Percentiles rank a stretch among this genome's conserved stretches.
Evolutionary conservation across 2,329 filamentous ascomycete species (phyloP).

Genomic region (Dothistroma pini): DNA sequence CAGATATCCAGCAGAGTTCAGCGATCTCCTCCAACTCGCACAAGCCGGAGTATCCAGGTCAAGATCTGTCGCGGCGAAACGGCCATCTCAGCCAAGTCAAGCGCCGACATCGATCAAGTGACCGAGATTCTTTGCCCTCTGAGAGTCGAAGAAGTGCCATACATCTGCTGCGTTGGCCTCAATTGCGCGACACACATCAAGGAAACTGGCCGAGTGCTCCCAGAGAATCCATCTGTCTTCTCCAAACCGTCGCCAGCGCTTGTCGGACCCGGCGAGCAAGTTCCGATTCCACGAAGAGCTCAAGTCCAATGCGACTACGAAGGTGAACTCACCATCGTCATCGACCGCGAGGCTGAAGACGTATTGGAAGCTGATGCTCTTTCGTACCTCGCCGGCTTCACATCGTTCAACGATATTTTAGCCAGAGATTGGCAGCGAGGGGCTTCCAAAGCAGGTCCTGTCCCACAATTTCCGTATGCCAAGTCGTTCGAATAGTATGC

Average conservation of each 20-base stretch:
- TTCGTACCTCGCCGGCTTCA: slow-evolving; percentile 71
- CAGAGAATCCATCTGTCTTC: slow-evolving; percentile 69
- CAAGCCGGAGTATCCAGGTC: slow-evolving; percentile 51
- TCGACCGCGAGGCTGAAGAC: slow-evolving; percentile 63
- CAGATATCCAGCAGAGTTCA: too few species aligned
- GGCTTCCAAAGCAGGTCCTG: slow-evolving; percentile 43
- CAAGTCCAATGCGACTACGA: slow-evolving; percentile 73
- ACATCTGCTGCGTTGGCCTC: slow-evolving; percentile 56
- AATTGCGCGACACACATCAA: slow-evolving; percentile 56
- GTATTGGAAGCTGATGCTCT: slow-evolving; percentile 62
- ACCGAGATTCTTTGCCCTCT: slow-evolving; percentile 54
- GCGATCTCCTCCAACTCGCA: too few species aligned
- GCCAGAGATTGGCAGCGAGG: slow-evolving; percentile 62
- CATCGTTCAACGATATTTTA: slow-evolving; percentile 74
- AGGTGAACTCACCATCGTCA: slow-evolving; percentile 71
- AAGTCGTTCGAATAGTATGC: slow-evolving; percentile 58
- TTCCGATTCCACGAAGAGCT: slow-evolving; percentile 62
- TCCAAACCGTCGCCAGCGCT: slow-evolving; percentile 68
- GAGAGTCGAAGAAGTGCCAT: slow-evolving; percentile 50
- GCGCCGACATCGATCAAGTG: slow-evolving; percentile 53
- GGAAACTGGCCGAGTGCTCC: slow-evolving; percentile 61
- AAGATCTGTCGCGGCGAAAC: slow-evolving; percentile 49
- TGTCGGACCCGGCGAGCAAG: slow-evolving; percentile 60
- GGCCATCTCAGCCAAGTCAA: slow-evolving; percentile 47
- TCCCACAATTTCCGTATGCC: slow-evolving; percentile 58